phyloP scores from a whole-genome alignment of 2,329 filamentous ascomycete species.

The Incumbomyces delicatus region DNA sequence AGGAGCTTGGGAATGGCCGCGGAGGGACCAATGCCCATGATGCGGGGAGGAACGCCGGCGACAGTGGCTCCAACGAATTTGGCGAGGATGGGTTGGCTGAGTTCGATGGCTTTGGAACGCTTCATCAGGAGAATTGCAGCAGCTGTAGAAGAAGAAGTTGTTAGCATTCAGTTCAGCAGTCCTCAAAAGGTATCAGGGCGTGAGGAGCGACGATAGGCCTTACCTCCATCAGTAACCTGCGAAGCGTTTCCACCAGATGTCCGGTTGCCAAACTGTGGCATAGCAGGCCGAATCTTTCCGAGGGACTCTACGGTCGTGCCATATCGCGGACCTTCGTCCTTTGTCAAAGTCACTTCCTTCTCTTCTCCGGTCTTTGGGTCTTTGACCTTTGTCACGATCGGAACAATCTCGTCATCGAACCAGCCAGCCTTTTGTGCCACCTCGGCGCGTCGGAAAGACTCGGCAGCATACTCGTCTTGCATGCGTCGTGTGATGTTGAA shows the following conservation, averaged over 20 bases:
- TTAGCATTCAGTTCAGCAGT: too few species aligned
- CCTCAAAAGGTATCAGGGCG: constrained; percentile 16
- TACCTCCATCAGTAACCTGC: constrained; percentile 85
- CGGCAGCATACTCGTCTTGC: constrained; percentile 78
- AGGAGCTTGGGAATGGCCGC: constrained; percentile 72
- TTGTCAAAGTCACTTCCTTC: constrained; percentile 67
- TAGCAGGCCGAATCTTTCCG: constrained; percentile 77
- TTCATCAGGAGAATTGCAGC: constrained; percentile 90
- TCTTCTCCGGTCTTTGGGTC: constrained; percentile 70
- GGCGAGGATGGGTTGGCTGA: constrained; percentile 82
- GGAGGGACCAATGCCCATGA: constrained; percentile 60
- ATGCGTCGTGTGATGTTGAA: constrained; percentile 71
- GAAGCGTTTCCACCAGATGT: constrained; percentile 90
- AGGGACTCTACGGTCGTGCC: constrained; percentile 80
- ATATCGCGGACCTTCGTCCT: constrained; percentile 81
- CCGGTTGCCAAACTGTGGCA: constrained; percentile 76
- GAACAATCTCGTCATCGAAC: constrained; percentile 90
- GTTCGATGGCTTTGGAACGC: constrained; percentile 74
- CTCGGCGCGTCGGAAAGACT: constrained; percentile 82
- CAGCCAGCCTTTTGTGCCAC: constrained; percentile 79
- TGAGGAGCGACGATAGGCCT: constrained; percentile 20
- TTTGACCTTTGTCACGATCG: constrained; percentile 73
- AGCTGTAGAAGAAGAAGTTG: constrained; percentile 36
- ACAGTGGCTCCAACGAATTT: constrained; percentile 92
- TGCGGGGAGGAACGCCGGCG: constrained; percentile 77